These are phyloP conservation scores for Candida albicans DNA, from an alignment of 1,139 yeast species.

Conservation along the genomic window DNA sequence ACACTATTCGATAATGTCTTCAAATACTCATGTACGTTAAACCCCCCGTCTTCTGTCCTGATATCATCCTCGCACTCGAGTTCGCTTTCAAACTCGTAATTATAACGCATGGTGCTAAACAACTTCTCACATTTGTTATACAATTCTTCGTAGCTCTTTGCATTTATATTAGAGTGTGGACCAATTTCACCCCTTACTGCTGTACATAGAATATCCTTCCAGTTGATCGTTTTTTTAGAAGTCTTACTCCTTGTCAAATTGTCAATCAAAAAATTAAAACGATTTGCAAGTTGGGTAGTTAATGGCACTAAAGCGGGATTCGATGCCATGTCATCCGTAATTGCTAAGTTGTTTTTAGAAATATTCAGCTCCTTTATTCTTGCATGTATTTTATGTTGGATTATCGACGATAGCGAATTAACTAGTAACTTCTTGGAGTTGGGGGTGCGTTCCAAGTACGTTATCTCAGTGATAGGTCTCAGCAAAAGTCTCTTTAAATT, in stretches of 20 bases:
- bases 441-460: conserved; percentile 15
- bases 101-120: conserved; percentile 22
- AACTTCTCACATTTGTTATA: conserved; percentile 23
- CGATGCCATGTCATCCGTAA: conserved; percentile 5
- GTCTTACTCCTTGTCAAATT: conserved; percentile 2
- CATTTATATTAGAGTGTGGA: conserved; percentile 15
- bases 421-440: conserved; percentile 36
- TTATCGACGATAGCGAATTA: conserved; percentile 39
- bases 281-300: conserved; percentile 23
- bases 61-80: conserved; percentile 11
- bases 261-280: conserved; percentile 19
- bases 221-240: conserved; percentile 13
- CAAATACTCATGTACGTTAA: conserved; percentile 20
- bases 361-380: conserved; percentile 16
- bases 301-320: conserved; percentile 13
- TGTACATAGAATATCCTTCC: conserved; percentile 32
- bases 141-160: conserved; percentile 14
- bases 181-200: conserved; percentile 20
- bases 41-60: conserved; percentile 11
- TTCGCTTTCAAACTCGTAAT: conserved; percentile 24
- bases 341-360: conserved; percentile 4
- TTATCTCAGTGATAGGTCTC: conserved; percentile 10
- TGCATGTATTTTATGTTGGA: conserved; percentile 31
- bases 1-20: conserved; percentile 8
- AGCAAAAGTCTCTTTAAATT: not conserved